phyloP scores from a whole-genome alignment of 2,329 filamentous ascomycete genomes.

The Fusarium coffeatum region DNA sequence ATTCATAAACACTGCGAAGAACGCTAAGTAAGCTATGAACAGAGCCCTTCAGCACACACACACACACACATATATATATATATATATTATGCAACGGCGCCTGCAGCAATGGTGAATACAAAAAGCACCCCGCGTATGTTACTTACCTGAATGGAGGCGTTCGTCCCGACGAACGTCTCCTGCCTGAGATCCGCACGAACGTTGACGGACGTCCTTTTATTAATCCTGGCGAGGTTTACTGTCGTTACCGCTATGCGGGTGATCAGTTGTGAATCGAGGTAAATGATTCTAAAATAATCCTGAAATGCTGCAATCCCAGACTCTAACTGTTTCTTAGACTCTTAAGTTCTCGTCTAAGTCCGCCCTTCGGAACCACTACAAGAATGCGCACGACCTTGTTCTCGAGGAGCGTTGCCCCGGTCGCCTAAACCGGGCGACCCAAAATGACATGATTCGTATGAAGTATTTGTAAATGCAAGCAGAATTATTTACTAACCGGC shows the following conservation, averaged over 20 bases:
- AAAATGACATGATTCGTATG: not conserved
- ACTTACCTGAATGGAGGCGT: not conserved
- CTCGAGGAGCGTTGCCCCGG: not conserved
- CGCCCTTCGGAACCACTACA: not conserved
- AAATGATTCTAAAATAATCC: not conserved
- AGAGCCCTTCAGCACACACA: no score
- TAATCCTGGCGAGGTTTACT: not conserved
- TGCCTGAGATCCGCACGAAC: not conserved
- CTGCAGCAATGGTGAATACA: not conserved
- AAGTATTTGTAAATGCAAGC: not conserved
- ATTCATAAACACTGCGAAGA: no score
- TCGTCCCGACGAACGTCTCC: not conserved
- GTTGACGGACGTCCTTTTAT: not conserved
- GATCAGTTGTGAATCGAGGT: not conserved
- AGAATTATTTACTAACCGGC: not conserved
- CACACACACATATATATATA: not conserved
- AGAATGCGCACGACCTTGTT: not conserved
- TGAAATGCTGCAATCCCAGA: not conserved
- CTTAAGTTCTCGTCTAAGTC: not conserved
- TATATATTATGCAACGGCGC: not conserved
- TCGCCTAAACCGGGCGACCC: not conserved
- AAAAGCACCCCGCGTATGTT: not conserved
- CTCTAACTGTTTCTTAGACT: not conserved
- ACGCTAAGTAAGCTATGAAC: no score
- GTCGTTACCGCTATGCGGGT: not conserved